Evolutionary conservation across 2,329 filamentous ascomycete genomes (phyloP).

Genomic region (Leptographium lundbergii): DNA sequence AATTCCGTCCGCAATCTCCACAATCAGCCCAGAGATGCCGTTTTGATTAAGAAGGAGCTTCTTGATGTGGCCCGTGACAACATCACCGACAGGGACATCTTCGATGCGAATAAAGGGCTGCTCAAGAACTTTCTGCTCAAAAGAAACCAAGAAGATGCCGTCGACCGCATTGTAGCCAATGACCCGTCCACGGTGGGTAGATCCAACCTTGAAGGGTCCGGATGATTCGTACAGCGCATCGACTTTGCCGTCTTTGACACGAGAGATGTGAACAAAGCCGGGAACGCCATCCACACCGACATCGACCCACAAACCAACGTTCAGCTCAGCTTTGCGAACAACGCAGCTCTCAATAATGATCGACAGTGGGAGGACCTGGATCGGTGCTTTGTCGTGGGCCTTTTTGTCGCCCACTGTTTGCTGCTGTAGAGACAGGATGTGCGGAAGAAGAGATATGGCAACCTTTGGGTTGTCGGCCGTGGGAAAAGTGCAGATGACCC

Average conservation of each 20-base stretch:
- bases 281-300: conserved; percentile 53
- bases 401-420: background rate
- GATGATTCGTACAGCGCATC: conserved; percentile 66
- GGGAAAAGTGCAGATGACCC: conserved; percentile 81
- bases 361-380: conserved; percentile 55
- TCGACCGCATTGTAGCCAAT: conserved; percentile 81
- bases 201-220: conserved; percentile 66
- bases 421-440: conserved; percentile 51
- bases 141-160: conserved; percentile 71
- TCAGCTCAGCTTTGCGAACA: conserved; percentile 66
- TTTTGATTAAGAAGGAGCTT: conserved; percentile 66
- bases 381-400: conserved; percentile 23
- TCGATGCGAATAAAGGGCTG: conserved; percentile 87
- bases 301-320: conserved; percentile 70
- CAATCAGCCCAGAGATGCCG: conserved; percentile 70
- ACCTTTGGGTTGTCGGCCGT: conserved; percentile 68
- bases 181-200: conserved; percentile 69
- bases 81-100: conserved; percentile 69
- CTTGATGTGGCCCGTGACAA: conserved; percentile 74
- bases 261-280: conserved; percentile 93
- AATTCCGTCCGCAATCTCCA: conserved; percentile 77
- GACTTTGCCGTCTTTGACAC: conserved; percentile 79
- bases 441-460: conserved; percentile 78
- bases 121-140: conserved; percentile 70
- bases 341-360: conserved; percentile 65